A percentile compares a stretch with the other conserved stretches of the same genome.
Evolutionary conservation across 345 rosid genomes (phyloP).

Genomic region (Eucalyptus caleyi): DNA sequence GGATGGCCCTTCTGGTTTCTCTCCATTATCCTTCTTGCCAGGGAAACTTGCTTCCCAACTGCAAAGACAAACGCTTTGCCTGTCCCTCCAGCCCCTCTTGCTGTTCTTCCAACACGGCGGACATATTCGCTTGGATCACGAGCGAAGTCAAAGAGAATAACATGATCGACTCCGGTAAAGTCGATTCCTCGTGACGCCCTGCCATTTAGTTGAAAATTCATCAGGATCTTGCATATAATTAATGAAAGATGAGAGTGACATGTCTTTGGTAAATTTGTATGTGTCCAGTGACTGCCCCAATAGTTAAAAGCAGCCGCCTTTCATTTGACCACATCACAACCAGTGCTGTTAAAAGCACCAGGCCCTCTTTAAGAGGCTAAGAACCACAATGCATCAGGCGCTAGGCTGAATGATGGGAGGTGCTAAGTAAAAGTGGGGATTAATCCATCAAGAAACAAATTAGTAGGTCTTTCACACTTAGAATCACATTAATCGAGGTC

Average conservation of each 20-base stretch:
- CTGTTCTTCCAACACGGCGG: conserved; percentile 30
- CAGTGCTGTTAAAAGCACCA: too few species aligned
- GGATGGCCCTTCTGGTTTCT: conserved; percentile 80
- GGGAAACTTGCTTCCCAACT: conserved; percentile 79
- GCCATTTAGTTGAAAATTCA: conserved; percentile 7
- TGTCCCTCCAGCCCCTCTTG: conserved; percentile 78
- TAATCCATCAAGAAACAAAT: background rate
- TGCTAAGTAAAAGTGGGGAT: background rate
- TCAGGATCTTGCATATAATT: background rate
- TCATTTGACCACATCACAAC: rapidly evolving
- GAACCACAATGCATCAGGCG: background rate
- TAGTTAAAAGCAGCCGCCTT: background rate
- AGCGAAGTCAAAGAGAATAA: conserved; percentile 74
- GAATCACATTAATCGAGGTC: background rate
- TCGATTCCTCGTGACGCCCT: conserved; percentile 90
- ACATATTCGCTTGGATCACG: conserved; percentile 92
- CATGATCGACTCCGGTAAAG: conserved; percentile 75
- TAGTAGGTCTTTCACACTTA: background rate
- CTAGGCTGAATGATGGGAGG: background rate
- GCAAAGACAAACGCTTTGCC: conserved; percentile 54
- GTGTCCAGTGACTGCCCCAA: background rate
- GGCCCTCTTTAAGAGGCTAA: background rate
- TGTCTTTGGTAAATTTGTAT: background rate
- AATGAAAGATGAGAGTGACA: background rate
- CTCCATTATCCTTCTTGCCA: conserved; percentile 54